phyloP scores from a whole-genome alignment of 2,329 filamentous ascomycete species.

The Cadophora gregata region DNA sequence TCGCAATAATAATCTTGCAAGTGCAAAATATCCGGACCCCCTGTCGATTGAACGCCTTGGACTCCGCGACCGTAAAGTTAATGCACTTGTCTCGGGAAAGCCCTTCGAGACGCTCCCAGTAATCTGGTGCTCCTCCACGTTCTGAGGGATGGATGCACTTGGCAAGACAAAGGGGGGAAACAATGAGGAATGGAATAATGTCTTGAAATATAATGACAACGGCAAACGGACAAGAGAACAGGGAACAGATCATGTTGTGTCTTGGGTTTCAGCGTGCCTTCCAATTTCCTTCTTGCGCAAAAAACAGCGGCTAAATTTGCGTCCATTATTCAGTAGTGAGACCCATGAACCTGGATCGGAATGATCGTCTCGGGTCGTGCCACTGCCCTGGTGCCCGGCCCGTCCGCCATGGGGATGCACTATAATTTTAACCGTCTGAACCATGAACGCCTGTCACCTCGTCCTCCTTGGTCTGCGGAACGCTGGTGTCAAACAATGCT shows the following conservation, averaged over 20 bases:
- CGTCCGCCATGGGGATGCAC: conserved; percentile 32
- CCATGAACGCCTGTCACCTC: not conserved
- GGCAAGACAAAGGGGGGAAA: not conserved
- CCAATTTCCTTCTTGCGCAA: conserved; percentile 26
- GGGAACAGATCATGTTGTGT: conserved; percentile 14
- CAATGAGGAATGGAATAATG: conserved; percentile 24
- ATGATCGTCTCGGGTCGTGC: conserved; percentile 39
- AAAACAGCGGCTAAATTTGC: conserved; percentile 32
- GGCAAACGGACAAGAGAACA: conserved; percentile 22
- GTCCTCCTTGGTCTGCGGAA: not conserved
- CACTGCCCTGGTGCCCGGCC: conserved; percentile 31
- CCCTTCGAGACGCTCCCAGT: conserved; percentile 16
- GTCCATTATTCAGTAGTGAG: conserved; percentile 15
- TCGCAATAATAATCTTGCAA: conserved; percentile 2
- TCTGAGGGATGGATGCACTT: conserved; percentile 16
- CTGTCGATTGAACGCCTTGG: no score
- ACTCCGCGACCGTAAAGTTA: not conserved
- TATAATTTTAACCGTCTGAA: conserved; percentile 28
- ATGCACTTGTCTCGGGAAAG: conserved; percentile 21
- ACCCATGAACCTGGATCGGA: conserved; percentile 37
- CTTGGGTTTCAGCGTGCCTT: conserved; percentile 25
- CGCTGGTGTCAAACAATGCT: conserved; percentile 23
- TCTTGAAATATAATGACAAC: conserved; percentile 22
- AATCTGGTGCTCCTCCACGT: conserved; percentile 5
- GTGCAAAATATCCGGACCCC: not conserved